A percentile compares a stretch with the other conserved stretches of the same genome.
Evolutionary conservation across 2,329 filamentous ascomycete genomes (phyloP).

Genomic region (Penicillium psychrosexuale): DNA sequence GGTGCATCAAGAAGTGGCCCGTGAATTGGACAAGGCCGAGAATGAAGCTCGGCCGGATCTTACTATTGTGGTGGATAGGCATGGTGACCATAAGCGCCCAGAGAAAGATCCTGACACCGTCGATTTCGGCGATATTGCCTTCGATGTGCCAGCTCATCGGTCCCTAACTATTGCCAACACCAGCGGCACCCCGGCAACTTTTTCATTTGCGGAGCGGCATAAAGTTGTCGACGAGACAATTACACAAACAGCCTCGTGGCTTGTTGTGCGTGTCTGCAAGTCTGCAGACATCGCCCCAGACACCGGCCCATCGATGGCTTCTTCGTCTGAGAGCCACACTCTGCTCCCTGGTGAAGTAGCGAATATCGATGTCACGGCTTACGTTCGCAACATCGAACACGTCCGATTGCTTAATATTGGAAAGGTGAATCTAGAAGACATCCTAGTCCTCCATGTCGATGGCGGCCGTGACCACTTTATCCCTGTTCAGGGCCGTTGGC

Average conservation of each 20-base stretch:
- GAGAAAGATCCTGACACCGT: conserved; percentile 54
- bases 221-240: conserved; percentile 45
- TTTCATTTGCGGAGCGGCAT: conserved; percentile 75
- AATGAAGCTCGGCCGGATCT: conserved; percentile 83
- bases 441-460: conserved; percentile 79
- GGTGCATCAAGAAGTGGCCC: conserved; percentile 80
- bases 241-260: conserved; percentile 59
- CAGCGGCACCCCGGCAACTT: conserved; percentile 72
- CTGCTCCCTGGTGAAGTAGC: conserved; percentile 83
- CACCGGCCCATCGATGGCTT: conserved; percentile 21
- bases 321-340: conserved; percentile 53
- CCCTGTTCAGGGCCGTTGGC: conserved; percentile 73
- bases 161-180: conserved; percentile 89
- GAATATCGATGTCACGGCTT: conserved; percentile 64
- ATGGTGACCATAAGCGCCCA: conserved; percentile 36
- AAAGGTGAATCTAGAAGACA: conserved; percentile 68
- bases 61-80: conserved; percentile 73
- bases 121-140: conserved; percentile 74
- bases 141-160: conserved; percentile 62
- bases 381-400: conserved; percentile 61
- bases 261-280: conserved; percentile 63
- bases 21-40: conserved; percentile 83
- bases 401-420: conserved; percentile 71
- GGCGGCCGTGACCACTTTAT: conserved; percentile 90
- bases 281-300: conserved; percentile 42